phyloP scores from a whole-genome alignment of 176 grass and related monocot species.

The Avena insularis region DNA sequence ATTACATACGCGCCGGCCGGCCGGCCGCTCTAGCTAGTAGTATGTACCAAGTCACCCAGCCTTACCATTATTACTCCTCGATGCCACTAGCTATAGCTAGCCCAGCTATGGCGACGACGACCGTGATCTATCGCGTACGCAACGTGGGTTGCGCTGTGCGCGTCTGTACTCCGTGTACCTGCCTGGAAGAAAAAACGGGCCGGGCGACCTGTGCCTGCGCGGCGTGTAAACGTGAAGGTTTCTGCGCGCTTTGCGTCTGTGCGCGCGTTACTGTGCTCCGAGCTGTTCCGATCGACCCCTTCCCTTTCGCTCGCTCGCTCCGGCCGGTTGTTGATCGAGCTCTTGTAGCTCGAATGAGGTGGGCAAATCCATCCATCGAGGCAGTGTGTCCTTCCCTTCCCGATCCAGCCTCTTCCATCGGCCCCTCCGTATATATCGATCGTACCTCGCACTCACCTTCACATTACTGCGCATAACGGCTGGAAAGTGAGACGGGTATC shows the following conservation, averaged over 20 bases:
- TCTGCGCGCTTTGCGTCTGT: background rate
- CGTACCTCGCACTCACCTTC: too few relatives aligned
- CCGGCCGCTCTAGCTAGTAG: background rate
- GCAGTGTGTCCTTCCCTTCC: too few relatives aligned
- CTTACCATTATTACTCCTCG: too few relatives aligned
- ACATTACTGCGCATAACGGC: too few relatives aligned
- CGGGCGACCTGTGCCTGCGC: background rate
- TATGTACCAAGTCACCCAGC: background rate
- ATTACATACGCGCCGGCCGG: too few relatives aligned
- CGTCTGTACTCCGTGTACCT: background rate
- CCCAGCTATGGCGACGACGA: slow-evolving; percentile 6
- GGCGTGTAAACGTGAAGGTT: background rate
- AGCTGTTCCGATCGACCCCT: background rate
- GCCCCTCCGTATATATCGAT: too few relatives aligned
- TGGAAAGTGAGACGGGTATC: too few relatives aligned
- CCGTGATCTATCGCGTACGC: background rate
- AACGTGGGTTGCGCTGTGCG: background rate
- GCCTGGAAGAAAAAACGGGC: background rate
- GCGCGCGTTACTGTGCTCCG: background rate
- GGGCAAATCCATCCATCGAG: background rate
- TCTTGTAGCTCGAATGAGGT: slow-evolving; percentile 18
- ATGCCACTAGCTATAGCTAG: background rate
- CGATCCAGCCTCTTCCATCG: too few relatives aligned
- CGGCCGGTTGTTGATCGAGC: background rate
- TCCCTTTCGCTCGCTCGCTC: background rate